phyloP scores from a whole-genome alignment of 805 yeast species.

The Saccharomycopsis fodiens region DNA sequence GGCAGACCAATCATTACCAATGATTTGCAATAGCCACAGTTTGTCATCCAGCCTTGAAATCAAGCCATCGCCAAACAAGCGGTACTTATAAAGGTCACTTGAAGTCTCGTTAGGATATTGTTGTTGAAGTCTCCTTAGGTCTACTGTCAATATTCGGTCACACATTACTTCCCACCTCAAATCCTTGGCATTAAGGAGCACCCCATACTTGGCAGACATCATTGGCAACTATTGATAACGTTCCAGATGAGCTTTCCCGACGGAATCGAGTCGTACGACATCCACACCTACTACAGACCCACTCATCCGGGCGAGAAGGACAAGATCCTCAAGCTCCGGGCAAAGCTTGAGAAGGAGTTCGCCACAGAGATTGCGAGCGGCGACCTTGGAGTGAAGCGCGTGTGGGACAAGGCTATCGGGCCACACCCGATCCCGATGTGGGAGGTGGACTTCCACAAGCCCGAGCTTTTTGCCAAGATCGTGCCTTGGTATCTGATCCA shows the following conservation, averaged over 20 bases:
- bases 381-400: conserved; percentile 34
- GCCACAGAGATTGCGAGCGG: conserved; percentile 34
- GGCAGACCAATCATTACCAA: too few species aligned
- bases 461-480: conserved; percentile 36
- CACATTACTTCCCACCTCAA: too few species aligned
- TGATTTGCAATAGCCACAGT: neutral
- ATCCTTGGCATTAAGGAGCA: too few species aligned
- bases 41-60: too few species aligned
- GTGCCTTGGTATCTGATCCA: conserved; percentile 46
- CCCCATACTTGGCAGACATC: too few species aligned
- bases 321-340: conserved; percentile 33
- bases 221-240: too few species aligned
- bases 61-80: too few species aligned
- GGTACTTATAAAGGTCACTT: too few species aligned
- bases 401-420: conserved; percentile 44
- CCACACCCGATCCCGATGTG: conserved; percentile 55
- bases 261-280: conserved; percentile 37
- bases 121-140: too few species aligned
- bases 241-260: conserved; percentile 20
- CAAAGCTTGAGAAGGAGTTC: conserved; percentile 34
- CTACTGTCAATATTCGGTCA: too few species aligned
- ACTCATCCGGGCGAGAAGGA: conserved; percentile 29
- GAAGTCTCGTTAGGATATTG: too few species aligned
- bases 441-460: conserved; percentile 44
- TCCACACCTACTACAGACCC: conserved; percentile 46